Conservation (phyloP, 768 basidiomycete species). For the Tylopilus plumbeoviolaceoides region DNA sequence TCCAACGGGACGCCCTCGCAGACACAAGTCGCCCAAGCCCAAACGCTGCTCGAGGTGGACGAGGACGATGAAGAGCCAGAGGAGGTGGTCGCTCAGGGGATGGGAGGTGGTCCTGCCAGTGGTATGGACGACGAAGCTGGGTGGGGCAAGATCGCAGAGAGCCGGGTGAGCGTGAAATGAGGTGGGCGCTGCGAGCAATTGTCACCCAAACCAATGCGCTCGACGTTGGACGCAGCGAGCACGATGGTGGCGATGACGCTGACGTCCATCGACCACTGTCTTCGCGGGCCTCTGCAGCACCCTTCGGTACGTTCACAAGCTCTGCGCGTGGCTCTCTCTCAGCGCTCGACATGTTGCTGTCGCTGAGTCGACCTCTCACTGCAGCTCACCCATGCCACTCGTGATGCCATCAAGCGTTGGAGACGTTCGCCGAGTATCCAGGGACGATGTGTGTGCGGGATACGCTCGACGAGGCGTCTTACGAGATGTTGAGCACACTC, state of each 20-base stretch:
- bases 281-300: neutral
- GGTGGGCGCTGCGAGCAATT: neutral
- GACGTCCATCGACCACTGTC: neutral
- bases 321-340: conserved; percentile 10
- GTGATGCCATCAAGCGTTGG: conserved; percentile 90
- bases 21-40: conserved; percentile 29
- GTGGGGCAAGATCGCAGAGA: no score
- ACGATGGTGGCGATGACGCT: neutral
- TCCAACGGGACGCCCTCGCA: conserved; percentile 2
- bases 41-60: conserved; percentile 53
- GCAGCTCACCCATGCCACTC: conserved; percentile 88
- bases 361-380: conserved; percentile 88
- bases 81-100: no score
- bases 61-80: conserved; percentile 35
- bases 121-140: conserved; percentile 19
- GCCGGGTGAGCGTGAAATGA: conserved; percentile 27
- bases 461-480: conserved; percentile 92
- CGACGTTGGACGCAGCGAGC: neutral
- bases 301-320: conserved; percentile 7
- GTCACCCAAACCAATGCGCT: neutral
- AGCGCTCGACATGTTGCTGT: conserved; percentile 82
- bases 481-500: conserved; percentile 74
- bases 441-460: conserved; percentile 85
- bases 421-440: conserved; percentile 86
- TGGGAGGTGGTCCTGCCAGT: no score